Conservation (phyloP, 2,329 filamentous ascomycete genomes). For the Xenoacremonium recifei region DNA sequence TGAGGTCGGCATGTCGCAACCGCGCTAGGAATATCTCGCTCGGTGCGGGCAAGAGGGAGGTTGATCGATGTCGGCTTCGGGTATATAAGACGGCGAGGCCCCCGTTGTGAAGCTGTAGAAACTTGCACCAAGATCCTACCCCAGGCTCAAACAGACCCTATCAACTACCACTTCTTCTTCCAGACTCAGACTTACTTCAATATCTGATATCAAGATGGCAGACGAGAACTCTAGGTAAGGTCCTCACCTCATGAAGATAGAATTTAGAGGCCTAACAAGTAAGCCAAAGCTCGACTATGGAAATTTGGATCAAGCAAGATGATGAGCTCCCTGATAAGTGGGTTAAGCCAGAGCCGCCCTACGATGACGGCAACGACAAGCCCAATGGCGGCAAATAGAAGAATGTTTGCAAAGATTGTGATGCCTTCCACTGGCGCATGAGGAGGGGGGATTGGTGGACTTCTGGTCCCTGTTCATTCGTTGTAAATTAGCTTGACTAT, state of each 20-base stretch:
- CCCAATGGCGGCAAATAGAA: background rate
- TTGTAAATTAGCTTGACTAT: background rate
- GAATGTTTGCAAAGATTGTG: background rate
- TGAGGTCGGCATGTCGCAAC: conserved; percentile 7
- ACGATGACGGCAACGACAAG: background rate
- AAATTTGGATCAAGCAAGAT: too few species aligned
- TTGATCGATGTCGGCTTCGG: background rate
- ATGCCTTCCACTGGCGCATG: background rate
- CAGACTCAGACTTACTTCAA: background rate
- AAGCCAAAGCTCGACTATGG: too few species aligned
- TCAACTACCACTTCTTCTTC: background rate
- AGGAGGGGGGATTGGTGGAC: background rate
- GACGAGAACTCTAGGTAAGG: background rate
- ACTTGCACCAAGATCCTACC: background rate
- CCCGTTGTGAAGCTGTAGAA: conserved; percentile 1
- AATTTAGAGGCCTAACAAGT: too few species aligned
- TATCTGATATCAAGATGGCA: background rate
- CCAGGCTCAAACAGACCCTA: background rate
- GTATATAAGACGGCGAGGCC: conserved; percentile 8
- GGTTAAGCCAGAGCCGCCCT: background rate
- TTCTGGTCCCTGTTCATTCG: background rate
- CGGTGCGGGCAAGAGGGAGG: background rate
- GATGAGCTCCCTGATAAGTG: background rate
- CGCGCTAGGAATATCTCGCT: conserved; percentile 6
- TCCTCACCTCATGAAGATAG: too few species aligned